These are phyloP conservation scores for Meredithiella fracta DNA, from an alignment of 2,329 filamentous ascomycete species.

Conservation along the genomic window DNA sequence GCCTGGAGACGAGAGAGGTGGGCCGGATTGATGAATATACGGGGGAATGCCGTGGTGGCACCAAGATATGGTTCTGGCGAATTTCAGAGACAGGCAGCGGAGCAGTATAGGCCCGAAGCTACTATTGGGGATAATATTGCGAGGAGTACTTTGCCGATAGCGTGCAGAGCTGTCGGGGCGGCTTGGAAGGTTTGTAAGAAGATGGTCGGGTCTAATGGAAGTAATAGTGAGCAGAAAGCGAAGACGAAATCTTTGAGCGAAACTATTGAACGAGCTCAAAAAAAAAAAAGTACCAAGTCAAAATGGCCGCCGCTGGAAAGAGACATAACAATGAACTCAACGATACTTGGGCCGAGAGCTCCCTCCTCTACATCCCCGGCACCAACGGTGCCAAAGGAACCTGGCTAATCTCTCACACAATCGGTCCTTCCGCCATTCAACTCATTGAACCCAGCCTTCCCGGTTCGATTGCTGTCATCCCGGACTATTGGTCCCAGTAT, in stretches of 20 bases:
- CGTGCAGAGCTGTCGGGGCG: not conserved
- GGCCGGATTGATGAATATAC: not conserved
- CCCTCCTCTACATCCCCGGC: not conserved
- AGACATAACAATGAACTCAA: not conserved
- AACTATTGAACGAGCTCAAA: no score
- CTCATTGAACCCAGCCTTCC: not conserved
- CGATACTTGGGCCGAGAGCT: not conserved
- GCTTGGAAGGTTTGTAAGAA: not conserved
- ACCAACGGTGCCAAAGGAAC: not conserved
- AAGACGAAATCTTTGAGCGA: no score
- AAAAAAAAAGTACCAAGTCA: not conserved
- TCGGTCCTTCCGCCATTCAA: not conserved
- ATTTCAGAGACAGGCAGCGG: constrained; percentile 5
- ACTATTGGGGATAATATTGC: no score
- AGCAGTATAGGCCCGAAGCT: constrained; percentile 1
- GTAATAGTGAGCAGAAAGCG: no score
- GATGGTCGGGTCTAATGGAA: no score
- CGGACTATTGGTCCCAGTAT: not conserved
- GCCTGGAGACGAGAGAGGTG: not conserved
- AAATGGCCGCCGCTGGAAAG: not conserved
- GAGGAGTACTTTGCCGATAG: no score
- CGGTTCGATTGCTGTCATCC: not conserved
- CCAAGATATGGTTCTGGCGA: constrained; percentile 2
- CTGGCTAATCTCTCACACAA: not conserved
- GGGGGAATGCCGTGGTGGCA: not conserved